Evolutionary conservation across 2,329 filamentous ascomycete genomes (phyloP).

Genomic region (Arachnopeziza araneosa): DNA sequence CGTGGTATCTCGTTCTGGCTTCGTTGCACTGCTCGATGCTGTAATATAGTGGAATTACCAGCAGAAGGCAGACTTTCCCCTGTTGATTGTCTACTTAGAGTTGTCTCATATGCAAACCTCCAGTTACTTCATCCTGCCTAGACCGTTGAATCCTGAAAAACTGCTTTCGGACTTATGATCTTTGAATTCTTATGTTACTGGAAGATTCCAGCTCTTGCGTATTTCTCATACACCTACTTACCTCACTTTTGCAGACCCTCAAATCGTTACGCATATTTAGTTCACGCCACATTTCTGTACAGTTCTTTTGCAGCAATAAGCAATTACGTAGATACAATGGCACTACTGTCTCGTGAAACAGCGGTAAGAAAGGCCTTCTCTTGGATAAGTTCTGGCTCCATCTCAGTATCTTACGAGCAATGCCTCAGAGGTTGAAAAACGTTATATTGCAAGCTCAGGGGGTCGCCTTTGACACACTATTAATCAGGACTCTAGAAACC

Average conservation of each 20-base stretch:
- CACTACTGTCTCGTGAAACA: not conserved
- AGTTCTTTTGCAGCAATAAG: slow-evolving; percentile 11
- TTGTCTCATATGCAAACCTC: not conserved
- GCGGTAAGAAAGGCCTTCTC: not conserved
- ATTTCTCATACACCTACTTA: too few relatives aligned
- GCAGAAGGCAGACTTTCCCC: not conserved
- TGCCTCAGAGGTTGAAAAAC: not conserved
- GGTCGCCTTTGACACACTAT: not conserved
- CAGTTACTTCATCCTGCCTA: too few relatives aligned
- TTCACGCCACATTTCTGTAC: too few relatives aligned
- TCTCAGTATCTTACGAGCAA: not conserved
- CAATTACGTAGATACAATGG: not conserved
- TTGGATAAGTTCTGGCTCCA: not conserved
- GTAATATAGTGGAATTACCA: not conserved
- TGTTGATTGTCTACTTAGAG: not conserved
- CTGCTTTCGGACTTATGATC: too few relatives aligned
- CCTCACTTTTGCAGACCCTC: too few relatives aligned
- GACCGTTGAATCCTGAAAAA: too few relatives aligned
- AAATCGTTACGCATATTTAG: too few relatives aligned
- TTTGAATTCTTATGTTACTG: too few relatives aligned
- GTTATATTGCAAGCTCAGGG: not conserved
- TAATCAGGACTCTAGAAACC: not conserved
- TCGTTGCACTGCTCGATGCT: not conserved
- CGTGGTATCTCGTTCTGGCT: not conserved
- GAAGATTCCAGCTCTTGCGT: too few relatives aligned